Conservation (phyloP, 352 stramenopile genomes). For the Globisporangium camurandrum region DNA sequence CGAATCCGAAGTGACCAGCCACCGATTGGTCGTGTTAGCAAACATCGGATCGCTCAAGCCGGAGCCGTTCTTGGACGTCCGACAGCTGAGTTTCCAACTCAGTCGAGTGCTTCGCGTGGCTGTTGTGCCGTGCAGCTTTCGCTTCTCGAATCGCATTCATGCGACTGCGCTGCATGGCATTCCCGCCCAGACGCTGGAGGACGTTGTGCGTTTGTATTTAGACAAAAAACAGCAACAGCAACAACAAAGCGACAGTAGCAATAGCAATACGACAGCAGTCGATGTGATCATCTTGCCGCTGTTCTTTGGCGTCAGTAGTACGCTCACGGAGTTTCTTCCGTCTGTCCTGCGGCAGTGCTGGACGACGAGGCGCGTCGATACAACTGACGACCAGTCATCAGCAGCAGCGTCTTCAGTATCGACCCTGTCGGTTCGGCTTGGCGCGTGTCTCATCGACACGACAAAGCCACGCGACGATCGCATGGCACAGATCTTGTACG, state of each 20-base stretch:
- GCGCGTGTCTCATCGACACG: constrained; percentile 51
- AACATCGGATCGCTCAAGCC: constrained; percentile 74
- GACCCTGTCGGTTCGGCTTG: constrained; percentile 30
- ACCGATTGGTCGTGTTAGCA: constrained; percentile 37
- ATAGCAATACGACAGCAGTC: not conserved
- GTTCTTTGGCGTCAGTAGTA: constrained; percentile 74
- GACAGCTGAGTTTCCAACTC: constrained; percentile 61
- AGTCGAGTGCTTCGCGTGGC: constrained; percentile 41
- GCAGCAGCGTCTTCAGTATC: not conserved
- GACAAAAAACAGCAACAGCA: constrained; percentile 9
- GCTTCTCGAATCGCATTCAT: constrained; percentile 71
- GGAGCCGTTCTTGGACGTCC: constrained; percentile 63
- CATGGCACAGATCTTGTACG: constrained; percentile 51
- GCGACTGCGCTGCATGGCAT: constrained; percentile 46
- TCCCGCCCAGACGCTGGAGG: constrained; percentile 58
- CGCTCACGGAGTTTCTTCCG: constrained; percentile 70
- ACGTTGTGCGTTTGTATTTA: constrained; percentile 43
- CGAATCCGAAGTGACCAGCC: constrained; percentile 1
- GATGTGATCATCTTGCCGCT: constrained; percentile 61
- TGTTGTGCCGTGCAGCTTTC: constrained; percentile 70
- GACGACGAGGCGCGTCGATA: constrained; percentile 2
- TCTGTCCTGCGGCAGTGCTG: constrained; percentile 44
- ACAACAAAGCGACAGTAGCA: not conserved
- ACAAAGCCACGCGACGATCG: constrained; percentile 37
- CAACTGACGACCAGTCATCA: not conserved